Evolutionary conservation across 441 rosid species (phyloP).

Genomic region (Iberis amara): DNA sequence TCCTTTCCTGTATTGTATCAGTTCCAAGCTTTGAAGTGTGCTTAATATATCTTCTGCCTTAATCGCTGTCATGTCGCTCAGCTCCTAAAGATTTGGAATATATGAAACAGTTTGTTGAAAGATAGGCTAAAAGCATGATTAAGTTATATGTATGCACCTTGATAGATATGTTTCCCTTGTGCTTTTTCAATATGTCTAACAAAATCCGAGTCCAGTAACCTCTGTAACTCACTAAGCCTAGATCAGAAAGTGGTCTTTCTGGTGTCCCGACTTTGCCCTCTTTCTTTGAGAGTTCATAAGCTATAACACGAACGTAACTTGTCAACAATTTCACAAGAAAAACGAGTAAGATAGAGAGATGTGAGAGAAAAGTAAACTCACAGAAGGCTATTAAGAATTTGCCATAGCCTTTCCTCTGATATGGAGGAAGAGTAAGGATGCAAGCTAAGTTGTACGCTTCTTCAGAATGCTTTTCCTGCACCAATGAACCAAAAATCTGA

Average conservation of each 20-base stretch:
- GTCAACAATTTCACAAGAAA: not conserved
- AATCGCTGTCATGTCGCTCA: slow-evolving; percentile 98
- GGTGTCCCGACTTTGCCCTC: slow-evolving; percentile 99
- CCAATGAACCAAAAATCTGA: slow-evolving; percentile 12
- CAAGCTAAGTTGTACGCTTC: slow-evolving; percentile 97
- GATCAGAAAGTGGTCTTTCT: slow-evolving; percentile 96
- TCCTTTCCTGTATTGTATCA: slow-evolving; percentile 96
- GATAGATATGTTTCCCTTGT: slow-evolving; percentile 94
- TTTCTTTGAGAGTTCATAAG: slow-evolving; percentile 97
- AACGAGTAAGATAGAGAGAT: not conserved
- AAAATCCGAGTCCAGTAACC: slow-evolving; percentile 97
- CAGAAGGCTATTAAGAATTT: slow-evolving; percentile 97
- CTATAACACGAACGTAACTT: slow-evolving; percentile 33
- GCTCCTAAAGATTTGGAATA: slow-evolving; percentile 48
- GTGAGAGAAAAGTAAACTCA: slow-evolving; percentile 36
- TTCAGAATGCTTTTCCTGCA: slow-evolving; percentile 97
- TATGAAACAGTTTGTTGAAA: slow-evolving; percentile 4
- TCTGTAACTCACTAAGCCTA: slow-evolving; percentile 89
- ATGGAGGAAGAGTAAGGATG: slow-evolving; percentile 97
- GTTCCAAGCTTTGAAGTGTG: slow-evolving; percentile 90
- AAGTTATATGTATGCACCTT: slow-evolving; percentile 45
- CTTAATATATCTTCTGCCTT: slow-evolving; percentile 87
- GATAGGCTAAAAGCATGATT: not conserved
- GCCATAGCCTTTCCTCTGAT: slow-evolving; percentile 99
- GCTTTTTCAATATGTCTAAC: slow-evolving; percentile 90